These are phyloP conservation scores for Ustilago sp. DNA, from an alignment of 1,284 basidiomycete genomes.

Conservation along the genomic window DNA sequence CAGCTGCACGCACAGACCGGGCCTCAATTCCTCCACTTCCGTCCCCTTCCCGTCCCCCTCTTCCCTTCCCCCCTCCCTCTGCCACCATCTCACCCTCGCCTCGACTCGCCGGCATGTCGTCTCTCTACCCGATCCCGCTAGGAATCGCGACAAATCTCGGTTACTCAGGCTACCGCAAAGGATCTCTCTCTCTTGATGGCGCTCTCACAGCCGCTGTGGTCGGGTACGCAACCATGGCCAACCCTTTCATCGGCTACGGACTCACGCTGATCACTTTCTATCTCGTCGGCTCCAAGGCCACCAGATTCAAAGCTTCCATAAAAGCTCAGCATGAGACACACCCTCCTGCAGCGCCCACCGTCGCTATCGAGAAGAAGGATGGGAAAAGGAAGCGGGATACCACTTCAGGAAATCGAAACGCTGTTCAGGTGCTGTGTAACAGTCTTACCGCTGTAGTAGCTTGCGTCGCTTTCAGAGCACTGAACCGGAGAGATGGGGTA, in stretches of 20 bases:
- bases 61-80: not conserved
- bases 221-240: conserved; percentile 61
- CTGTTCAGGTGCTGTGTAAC: conserved; percentile 61
- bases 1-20: conserved; percentile 9
- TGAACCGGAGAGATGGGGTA: conserved; percentile 2
- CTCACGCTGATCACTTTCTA: conserved; percentile 70
- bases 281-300: conserved; percentile 82
- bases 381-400: conserved; percentile 25
- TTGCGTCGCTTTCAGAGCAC: conserved; percentile 18
- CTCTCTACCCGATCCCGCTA: conserved; percentile 30
- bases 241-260: conserved; percentile 56
- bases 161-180: conserved; percentile 54
- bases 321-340: conserved; percentile 79
- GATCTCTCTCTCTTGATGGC: conserved; percentile 54
- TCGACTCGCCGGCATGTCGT: conserved; percentile 6
- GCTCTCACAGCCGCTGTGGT: conserved; percentile 53
- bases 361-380: not conserved
- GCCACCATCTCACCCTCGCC: not conserved
- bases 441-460: conserved; percentile 28
- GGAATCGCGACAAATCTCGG: conserved; percentile 36
- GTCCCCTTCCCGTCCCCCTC: not conserved
- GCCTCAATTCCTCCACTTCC: not conserved
- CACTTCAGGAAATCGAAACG: conserved; percentile 49
- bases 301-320: conserved; percentile 75
- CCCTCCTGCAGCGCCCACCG: not conserved